A percentile compares a stretch with the other conserved stretches of the same genome.
Evolutionary conservation across 306 rosid genomes (phyloP).

Genomic region (Fagus sylvatica): DNA sequence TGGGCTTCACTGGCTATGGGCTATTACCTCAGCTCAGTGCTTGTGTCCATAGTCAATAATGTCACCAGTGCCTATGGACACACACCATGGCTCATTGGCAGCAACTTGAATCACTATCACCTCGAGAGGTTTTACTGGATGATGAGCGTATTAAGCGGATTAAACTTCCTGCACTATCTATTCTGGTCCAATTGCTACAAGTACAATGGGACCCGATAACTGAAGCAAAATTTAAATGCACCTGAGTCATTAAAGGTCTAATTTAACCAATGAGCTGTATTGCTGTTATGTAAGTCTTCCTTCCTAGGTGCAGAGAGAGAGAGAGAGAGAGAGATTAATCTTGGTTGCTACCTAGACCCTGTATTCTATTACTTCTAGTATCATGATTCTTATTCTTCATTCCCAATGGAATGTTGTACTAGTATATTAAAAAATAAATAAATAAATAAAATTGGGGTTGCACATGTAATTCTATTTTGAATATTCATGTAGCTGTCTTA

Average conservation of each 20-base stretch:
- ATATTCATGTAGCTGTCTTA: not conserved
- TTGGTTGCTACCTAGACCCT: too few species aligned
- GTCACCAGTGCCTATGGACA: slow-evolving; percentile 40
- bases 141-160: slow-evolving; percentile 63
- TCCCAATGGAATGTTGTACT: not conserved
- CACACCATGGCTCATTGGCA: slow-evolving; percentile 63
- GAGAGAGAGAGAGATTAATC: too few species aligned
- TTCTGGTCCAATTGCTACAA: slow-evolving; percentile 63
- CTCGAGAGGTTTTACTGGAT: slow-evolving; percentile 84
- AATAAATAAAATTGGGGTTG: slow-evolving; percentile 12
- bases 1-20: slow-evolving; percentile 86
- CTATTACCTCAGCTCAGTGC: slow-evolving; percentile 65
- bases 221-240: slow-evolving; percentile 6
- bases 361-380: too few species aligned
- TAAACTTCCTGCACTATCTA: slow-evolving; percentile 58
- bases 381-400: too few species aligned
- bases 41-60: slow-evolving; percentile 55
- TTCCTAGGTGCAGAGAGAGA: not conserved
- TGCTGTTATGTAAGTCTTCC: too few species aligned
- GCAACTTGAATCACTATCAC: slow-evolving; percentile 62
- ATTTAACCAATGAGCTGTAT: not conserved
- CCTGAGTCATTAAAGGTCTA: not conserved
- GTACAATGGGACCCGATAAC: slow-evolving; percentile 31
- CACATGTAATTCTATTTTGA: too few species aligned
- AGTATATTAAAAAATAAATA: not conserved